Base-by-base conservation (phyloP, 202 grass and related monocot genomes). In the Schoenoplectus triqueter region DNA sequence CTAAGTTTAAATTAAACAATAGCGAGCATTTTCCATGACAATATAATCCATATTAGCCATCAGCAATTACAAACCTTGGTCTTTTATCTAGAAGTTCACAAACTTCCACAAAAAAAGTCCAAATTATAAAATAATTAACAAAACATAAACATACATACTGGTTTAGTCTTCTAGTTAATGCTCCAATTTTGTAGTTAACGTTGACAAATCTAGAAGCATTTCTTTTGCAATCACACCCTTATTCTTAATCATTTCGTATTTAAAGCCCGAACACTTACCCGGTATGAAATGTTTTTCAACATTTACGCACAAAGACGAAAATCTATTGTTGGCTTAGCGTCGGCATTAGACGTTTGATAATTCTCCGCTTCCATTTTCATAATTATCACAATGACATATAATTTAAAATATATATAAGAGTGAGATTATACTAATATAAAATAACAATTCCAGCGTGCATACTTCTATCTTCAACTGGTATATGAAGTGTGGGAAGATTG, bases 101-200 rank as follows among this genome's bases (percentile, higher is more conserved):
- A 45, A 39, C 75, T 79, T 79, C 75, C 47, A 11, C 9, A 74
- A 52, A 54, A 31, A 48, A 54, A 74, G 71, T 74, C 71, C 55
- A 79, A 79, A 79, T 79, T 19, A 1, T 61, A 5, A 45, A 17
- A 61, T 18, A 62, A 61, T 31, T 10, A 79, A 79, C 22, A 62
- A 62, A 62, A 62, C 22, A 15, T 17, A 59, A 31, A 78, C 13
- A 78, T 60, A 42, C 51, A 61, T 79, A 11, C 44, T 79, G 75
- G 55, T 9, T 61, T 79, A 79, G 75, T 79, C 75, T 79, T n/a
- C 13, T 44, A 60, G 39, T 45, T 79, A 79, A 79, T 79, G 75
- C 72, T 76, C 50, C 20, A 76, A 17, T 78, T 61, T 78, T 61
- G 13, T 61, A 79, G 75, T 60, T 79, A 61, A 45, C 75, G 75